phyloP scores from a whole-genome alignment of 2,329 filamentous ascomycete genomes.

The Aspergillus texensis region DNA sequence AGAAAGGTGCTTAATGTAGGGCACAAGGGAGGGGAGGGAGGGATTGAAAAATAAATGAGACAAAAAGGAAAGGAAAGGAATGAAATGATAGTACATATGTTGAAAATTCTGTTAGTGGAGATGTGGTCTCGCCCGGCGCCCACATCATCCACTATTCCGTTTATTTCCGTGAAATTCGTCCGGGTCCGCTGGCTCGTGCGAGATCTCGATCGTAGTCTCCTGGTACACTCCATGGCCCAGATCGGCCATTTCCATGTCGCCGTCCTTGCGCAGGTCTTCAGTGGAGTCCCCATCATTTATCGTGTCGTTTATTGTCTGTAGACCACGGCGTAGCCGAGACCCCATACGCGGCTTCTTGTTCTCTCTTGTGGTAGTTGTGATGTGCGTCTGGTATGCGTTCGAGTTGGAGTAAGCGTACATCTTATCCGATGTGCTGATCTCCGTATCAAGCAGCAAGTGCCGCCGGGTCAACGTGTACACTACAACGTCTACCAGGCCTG shows the following conservation, averaged over 20 bases:
- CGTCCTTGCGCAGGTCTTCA: constrained; percentile 39
- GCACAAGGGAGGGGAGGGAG: too few relatives aligned
- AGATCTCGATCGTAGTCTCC: constrained; percentile 47
- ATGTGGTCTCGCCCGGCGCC: not conserved
- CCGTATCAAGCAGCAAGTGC: constrained; percentile 55
- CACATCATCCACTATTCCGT: constrained; percentile 8
- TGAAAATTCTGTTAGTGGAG: not conserved
- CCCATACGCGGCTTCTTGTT: constrained; percentile 20
- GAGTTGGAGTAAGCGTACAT: constrained; percentile 34
- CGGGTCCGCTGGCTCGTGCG: constrained; percentile 34
- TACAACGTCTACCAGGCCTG: constrained; percentile 60
- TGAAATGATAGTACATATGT: not conserved
- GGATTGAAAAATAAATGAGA: not conserved
- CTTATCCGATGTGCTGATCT: constrained; percentile 33
- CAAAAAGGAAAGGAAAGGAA: not conserved
- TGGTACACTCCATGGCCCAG: constrained; percentile 42
- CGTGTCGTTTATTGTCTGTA: constrained; percentile 21
- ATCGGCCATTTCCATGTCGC: constrained; percentile 34
- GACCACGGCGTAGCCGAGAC: constrained; percentile 25
- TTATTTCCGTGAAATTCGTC: constrained; percentile 14
- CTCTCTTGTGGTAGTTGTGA: constrained; percentile 23
- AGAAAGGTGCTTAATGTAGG: not conserved
- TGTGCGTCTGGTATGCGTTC: constrained; percentile 30
- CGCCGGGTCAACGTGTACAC: constrained; percentile 60
- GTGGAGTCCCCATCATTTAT: constrained; percentile 45